Percentiles rank a stretch among this genome's conserved stretches.
Conservation (phyloP, 208 protist species). For the Willaertia magna region DNA sequence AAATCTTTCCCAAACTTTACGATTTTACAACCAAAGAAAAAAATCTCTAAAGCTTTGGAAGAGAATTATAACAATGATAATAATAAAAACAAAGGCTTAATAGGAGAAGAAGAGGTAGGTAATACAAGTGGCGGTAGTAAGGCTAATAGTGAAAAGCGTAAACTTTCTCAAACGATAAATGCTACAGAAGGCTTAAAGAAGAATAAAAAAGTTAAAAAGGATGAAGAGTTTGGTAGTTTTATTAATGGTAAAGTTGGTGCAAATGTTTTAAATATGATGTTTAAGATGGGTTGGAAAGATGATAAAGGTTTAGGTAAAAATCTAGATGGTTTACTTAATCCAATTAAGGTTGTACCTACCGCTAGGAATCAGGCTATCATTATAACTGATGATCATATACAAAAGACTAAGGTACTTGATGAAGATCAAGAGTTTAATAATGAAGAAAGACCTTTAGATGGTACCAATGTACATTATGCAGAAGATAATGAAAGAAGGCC, state of each 20-base stretch:
- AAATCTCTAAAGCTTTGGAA: no score
- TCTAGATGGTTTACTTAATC: background rate
- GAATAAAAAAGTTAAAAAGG: background rate
- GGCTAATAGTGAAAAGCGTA: no score
- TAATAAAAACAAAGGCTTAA: no score
- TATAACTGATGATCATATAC: background rate
- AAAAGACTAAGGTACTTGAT: background rate
- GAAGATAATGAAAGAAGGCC: background rate
- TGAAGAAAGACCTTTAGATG: background rate
- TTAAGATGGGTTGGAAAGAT: background rate
- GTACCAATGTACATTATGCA: no score
- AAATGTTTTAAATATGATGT: conserved; percentile 1
- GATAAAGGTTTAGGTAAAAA: background rate
- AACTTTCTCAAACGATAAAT: no score
- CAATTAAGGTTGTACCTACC: background rate
- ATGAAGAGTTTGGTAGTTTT: background rate
- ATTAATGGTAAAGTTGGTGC: background rate
- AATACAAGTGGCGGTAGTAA: background rate
- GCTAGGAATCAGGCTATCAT: background rate
- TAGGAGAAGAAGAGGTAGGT: no score
- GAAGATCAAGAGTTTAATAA: background rate
- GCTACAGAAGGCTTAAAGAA: background rate
- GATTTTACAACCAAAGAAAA: background rate
- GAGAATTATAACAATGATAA: no score
- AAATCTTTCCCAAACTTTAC: background rate